These are phyloP conservation scores for Dendrobium catenatum DNA, from an alignment of 106 monocot genomes.

Conservation along the genomic window DNA sequence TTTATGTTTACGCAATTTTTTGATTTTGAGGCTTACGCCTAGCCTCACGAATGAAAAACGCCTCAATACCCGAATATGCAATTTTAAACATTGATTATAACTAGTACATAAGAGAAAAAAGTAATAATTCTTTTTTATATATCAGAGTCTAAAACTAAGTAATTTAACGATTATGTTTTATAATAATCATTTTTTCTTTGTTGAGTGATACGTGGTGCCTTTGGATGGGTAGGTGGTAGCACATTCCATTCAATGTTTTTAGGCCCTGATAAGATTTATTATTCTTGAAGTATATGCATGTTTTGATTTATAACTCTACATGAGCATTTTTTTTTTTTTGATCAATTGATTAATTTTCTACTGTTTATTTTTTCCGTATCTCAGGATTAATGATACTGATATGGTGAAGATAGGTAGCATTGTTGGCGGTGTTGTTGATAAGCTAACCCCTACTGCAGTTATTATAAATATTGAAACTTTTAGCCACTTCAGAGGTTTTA, in stretches of 20 bases:
- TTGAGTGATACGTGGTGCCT: not conserved
- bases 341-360: not conserved
- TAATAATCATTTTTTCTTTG: not conserved
- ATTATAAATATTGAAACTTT: constrained; percentile 34
- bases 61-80: too few relatives aligned
- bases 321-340: not conserved
- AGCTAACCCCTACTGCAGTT: constrained; percentile 55
- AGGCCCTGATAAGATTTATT: not conserved
- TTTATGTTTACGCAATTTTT: too few relatives aligned
- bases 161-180: not conserved
- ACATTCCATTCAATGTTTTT: not conserved
- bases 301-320: not conserved
- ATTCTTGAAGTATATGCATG: not conserved
- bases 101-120: not conserved
- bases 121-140: not conserved
- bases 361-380: not conserved
- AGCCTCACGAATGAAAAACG: too few relatives aligned
- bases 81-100: not conserved
- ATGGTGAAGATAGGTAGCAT: constrained; percentile 40
- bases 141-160: not conserved
- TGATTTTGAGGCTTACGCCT: too few relatives aligned
- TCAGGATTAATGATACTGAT: constrained; percentile 29
- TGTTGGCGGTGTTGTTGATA: constrained; percentile 76
- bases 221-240: not conserved
- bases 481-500: constrained; percentile 45